Conservation (phyloP, 2,329 filamentous ascomycete genomes). For the Onygenales sp. region DNA sequence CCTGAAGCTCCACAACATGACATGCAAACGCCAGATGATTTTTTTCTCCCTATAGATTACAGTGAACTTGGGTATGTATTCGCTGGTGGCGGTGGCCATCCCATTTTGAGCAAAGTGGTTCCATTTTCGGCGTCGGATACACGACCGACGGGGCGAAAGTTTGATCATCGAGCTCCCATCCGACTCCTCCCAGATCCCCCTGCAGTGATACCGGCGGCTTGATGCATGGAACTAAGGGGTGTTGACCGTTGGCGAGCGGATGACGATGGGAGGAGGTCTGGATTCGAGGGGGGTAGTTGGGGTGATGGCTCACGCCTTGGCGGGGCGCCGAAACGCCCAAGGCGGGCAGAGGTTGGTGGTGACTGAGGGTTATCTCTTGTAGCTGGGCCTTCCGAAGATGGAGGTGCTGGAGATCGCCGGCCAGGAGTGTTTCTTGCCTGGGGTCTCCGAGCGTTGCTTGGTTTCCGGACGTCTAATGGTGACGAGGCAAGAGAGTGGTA, state of each 20-base stretch:
- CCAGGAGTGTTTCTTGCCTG: slow-evolving; percentile 16
- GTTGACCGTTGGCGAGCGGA: slow-evolving; percentile 11
- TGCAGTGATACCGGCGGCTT: slow-evolving; percentile 6
- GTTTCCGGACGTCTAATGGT: slow-evolving; percentile 30
- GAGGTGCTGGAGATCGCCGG: slow-evolving; percentile 15
- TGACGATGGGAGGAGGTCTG: slow-evolving; percentile 23
- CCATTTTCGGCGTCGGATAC: no score
- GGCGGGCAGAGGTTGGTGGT: slow-evolving; percentile 26
- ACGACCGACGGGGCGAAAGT: no score
- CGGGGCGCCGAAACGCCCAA: slow-evolving; percentile 22
- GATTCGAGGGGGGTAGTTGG: slow-evolving; percentile 14
- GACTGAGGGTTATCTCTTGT: slow-evolving; percentile 14
- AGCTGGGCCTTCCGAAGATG: neutral
- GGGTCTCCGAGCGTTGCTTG: slow-evolving; percentile 20
- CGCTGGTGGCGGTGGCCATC: no score
- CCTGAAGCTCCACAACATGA: no score
- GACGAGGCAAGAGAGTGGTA: slow-evolving; percentile 30
- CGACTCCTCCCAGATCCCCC: slow-evolving; percentile 5
- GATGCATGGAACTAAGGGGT: slow-evolving; percentile 3
- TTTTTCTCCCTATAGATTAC: no score
- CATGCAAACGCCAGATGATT: no score
- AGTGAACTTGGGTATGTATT: no score
- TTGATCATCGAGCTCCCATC: slow-evolving; percentile 2
- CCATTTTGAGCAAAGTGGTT: no score
- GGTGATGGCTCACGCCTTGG: neutral